Evolutionary conservation across 2,329 filamentous ascomycete species (phyloP), one percentile per base, ranked within the genome.

Genomic region (Biscogniauxia marginata): DNA sequence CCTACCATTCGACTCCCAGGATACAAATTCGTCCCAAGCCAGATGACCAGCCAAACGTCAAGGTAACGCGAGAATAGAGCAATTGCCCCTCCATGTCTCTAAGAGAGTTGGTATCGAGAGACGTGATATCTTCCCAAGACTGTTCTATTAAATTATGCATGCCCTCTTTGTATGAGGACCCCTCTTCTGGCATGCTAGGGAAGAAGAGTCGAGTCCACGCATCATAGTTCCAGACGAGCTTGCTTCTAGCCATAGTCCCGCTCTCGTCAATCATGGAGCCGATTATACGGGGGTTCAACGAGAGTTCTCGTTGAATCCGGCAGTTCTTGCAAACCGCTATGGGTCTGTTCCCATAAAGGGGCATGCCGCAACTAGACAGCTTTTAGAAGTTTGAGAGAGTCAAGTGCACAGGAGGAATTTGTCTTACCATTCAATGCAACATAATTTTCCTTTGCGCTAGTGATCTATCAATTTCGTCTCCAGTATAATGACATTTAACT

Each of bases 21-120:
- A 79, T 68, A 54, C 71, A 75, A 6, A 79, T 57, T 54, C 71
- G 73, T 39, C 71, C 71, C 21, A 74, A 61, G 57, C 71, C 53
- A 19, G 73, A 67, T 18, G 73, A 75, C 79, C 83, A 81, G 1
- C 80, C 84, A 65, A 87, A 84, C 4, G 79, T 74, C 62, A 86
- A 60, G 16, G 78, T 83, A 7, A 84, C 63, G 16, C 83, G 74
- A 49, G 81, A 68, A 59, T 79, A 84, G 13, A 79, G 52, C 49
- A 85, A 63, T 3, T 79, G 71, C 59, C 80, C 76, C 61, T 86
- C 80, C 4, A 85, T 66, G 46, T 75, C 73, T 53, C 72, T 72
- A n/a, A 84, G 58, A 18, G 73, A 71, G 11, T 78, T 74, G 0
- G 67, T 56, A 11, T 70, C 69, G 52, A 75, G 65, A 4, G 43